These are phyloP conservation scores for Leptographium flavum DNA, from an alignment of 2,329 filamentous ascomycete species.

Conservation along the genomic window DNA sequence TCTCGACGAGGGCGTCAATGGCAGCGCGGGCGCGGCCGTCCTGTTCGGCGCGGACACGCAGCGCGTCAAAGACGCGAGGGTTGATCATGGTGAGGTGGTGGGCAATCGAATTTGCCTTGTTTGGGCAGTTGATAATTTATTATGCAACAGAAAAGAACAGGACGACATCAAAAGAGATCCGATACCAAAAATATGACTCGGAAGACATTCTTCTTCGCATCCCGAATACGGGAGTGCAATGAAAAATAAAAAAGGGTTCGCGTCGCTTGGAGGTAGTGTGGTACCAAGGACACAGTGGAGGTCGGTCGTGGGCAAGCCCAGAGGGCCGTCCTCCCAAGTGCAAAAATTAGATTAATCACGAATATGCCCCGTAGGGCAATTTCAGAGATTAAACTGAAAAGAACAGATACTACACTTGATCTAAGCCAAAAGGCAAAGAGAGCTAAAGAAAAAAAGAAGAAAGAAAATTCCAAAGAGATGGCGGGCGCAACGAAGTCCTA, in stretches of 20 bases:
- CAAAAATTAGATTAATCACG: slow-evolving; percentile 80
- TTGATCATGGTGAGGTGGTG: slow-evolving; percentile 52
- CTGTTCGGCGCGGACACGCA: slow-evolving; percentile 82
- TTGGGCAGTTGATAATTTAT: neutral
- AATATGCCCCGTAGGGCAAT: slow-evolving; percentile 57
- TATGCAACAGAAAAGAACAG: neutral
- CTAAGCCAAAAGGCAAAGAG: slow-evolving; percentile 56
- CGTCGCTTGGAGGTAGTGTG: slow-evolving; percentile 62
- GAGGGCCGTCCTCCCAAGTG: slow-evolving; percentile 35
- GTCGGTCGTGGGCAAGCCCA: slow-evolving; percentile 56
- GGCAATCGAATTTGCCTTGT: slow-evolving; percentile 14
- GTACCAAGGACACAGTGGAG: slow-evolving; percentile 61
- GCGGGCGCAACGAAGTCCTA: neutral
- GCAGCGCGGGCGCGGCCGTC: slow-evolving; percentile 72
- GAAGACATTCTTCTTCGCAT: slow-evolving; percentile 38
- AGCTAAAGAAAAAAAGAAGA: slow-evolving; percentile 39
- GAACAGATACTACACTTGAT: slow-evolving; percentile 96
- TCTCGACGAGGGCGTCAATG: slow-evolving; percentile 66
- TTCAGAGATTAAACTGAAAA: slow-evolving; percentile 96
- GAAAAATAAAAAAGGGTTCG: slow-evolving; percentile 44
- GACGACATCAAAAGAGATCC: neutral
- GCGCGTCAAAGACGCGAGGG: slow-evolving; percentile 69
- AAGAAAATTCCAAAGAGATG: slow-evolving; percentile 11
- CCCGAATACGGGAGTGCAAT: slow-evolving; percentile 36
- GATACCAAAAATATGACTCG: neutral